Conservation (phyloP, 208 protist genomes). For the Porcisia deanei region DNA sequence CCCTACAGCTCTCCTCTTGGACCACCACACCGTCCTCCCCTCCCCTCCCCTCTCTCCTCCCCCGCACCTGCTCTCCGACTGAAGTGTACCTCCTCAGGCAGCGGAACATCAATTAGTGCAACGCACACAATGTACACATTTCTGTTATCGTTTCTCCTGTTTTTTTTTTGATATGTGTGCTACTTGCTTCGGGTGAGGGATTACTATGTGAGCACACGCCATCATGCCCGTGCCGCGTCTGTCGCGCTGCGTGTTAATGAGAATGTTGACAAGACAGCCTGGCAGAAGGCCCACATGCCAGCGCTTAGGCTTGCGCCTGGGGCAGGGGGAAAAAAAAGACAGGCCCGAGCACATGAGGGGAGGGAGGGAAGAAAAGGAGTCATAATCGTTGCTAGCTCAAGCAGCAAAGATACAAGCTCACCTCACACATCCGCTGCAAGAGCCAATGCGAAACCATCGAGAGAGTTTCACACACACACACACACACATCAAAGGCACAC, state of each 20-base stretch:
- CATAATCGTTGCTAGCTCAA: not conserved
- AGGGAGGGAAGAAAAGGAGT: not conserved
- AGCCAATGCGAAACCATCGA: not conserved
- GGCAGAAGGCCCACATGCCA: too few species aligned
- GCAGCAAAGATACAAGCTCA: not conserved
- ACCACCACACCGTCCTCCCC: not conserved
- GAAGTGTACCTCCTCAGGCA: too few species aligned
- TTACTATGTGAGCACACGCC: too few species aligned
- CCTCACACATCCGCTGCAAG: not conserved
- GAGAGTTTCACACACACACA: not conserved
- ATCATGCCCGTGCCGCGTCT: not conserved
- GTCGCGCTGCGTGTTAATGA: not conserved
- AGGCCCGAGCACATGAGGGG: not conserved
- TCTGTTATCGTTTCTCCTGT: too few species aligned
- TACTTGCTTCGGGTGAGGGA: too few species aligned
- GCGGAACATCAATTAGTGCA: too few species aligned
- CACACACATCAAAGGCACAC: not conserved
- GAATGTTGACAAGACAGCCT: not conserved
- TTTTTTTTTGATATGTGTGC: too few species aligned
- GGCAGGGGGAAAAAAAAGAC: not conserved
- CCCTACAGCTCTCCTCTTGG: not conserved
- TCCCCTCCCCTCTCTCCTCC: too few species aligned
- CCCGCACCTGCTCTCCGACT: too few species aligned
- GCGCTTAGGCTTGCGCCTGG: too few species aligned
- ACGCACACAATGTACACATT: too few species aligned